Evolutionary conservation across 805 yeast genomes (phyloP).

Genomic region (Yarrowia sp.): DNA sequence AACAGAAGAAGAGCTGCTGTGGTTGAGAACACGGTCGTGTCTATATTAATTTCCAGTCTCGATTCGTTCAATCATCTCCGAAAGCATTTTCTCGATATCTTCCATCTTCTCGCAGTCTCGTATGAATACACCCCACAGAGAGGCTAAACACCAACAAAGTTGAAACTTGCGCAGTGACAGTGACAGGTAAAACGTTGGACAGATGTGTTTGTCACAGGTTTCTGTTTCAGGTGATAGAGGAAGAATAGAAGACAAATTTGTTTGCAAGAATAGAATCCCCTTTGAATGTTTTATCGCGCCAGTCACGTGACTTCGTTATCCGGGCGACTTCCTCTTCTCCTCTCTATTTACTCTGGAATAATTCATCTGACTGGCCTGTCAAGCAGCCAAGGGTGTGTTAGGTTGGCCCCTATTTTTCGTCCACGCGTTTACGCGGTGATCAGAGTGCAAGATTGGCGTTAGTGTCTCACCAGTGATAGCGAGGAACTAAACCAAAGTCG

Average conservation of each 20-base stretch:
- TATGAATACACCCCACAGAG: constrained; percentile 3
- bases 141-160: constrained; percentile 7
- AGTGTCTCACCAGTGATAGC: not conserved
- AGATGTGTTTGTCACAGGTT: constrained; percentile 5
- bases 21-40: too few relatives aligned
- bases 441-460: constrained; percentile 2
- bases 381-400: constrained; percentile 11
- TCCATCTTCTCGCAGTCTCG: not conserved
- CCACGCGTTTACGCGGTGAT: not conserved
- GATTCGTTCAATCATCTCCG: too few relatives aligned
- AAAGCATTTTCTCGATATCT: too few relatives aligned
- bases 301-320: too few relatives aligned
- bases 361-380: too few relatives aligned
- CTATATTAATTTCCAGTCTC: too few relatives aligned
- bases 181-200: constrained; percentile 5
- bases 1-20: too few relatives aligned
- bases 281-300: too few relatives aligned
- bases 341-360: too few relatives aligned
- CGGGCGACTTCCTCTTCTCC: too few relatives aligned
- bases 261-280: too few relatives aligned
- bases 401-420: constrained; percentile 3
- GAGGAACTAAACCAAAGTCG: too few relatives aligned
- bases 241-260: not conserved
- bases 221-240: not conserved
- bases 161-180: constrained; percentile 2